Base-by-base conservation (phyloP, 176 grass and related monocot species). In the Themeda triandra region DNA sequence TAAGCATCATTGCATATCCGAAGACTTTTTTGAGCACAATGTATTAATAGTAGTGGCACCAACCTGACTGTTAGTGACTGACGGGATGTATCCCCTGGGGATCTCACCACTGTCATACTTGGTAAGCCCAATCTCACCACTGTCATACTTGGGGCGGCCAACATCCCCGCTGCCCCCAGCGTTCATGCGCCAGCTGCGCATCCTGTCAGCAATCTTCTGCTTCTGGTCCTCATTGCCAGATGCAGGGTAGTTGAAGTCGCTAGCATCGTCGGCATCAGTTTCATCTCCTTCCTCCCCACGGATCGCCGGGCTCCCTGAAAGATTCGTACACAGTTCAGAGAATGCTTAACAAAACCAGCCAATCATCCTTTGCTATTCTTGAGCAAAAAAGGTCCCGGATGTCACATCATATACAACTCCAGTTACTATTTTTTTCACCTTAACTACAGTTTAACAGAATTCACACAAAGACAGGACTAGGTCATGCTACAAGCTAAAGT, bases 21-120 rank as follows among this genome's bases (percentile, higher is more conserved):
- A 27, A 17, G 80, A 10, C 23, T 14, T 41, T 60, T 58, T 33
- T n/a, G n/a, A 39, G 30, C 18, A 54, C 32, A 69, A 41, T 41
- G 10, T 53, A 39, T 23, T 12, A 76, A 19, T 63, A 63, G 8
- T 83, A 25, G 12, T 28, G 39, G 8, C 49, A 80, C 75, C 25
- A 82, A 96, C 96, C 88, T 94, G 96, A 86, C 93, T 99, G 73
- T 93, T 86, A 73, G 96, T 92, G 29, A 99, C 89, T n/a, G 94
- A 92, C n/a, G 93, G 96, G 51, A 95, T 85, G 80, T 96, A 93
- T 67, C 89, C 89, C 5, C 90, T 83, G 72, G 96, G 93, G 84
- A 99, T 99, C 96, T 99, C 96, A 24, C 89, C 89, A 41, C 89
- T 91, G 69, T 91, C 85, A 80, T 84, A 91, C 85, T 90, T 91